A percentile compares a stretch with the other conserved stretches of the same genome.
Conservation (phyloP, 2,329 filamentous ascomycete genomes). For the Simplicillium sp. region DNA sequence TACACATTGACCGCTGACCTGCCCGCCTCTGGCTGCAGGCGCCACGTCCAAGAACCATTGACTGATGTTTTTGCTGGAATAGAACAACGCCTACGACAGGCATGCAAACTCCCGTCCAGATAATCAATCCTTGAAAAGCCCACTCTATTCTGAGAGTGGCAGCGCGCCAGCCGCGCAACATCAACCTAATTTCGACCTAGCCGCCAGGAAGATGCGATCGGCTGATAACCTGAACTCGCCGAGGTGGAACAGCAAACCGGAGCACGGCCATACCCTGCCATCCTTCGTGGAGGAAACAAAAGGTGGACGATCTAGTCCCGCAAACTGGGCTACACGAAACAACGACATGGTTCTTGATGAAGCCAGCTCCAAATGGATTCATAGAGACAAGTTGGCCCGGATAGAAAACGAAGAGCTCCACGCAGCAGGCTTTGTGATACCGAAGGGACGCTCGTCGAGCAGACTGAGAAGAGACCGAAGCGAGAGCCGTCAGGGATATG, state of each 20-base stretch:
- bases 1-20: not conserved
- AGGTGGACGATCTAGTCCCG: constrained; percentile 8
- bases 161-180: too few relatives aligned
- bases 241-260: constrained; percentile 13
- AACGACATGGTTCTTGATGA: constrained; percentile 24
- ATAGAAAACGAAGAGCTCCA: constrained; percentile 77
- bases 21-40: too few relatives aligned
- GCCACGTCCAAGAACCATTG: too few relatives aligned
- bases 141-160: not conserved
- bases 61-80: too few relatives aligned
- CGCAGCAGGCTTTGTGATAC: constrained; percentile 61
- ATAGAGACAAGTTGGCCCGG: constrained; percentile 71
- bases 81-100: too few relatives aligned
- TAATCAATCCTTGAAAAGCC: not conserved
- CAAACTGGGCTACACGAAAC: constrained; percentile 15
- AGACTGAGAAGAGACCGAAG: constrained; percentile 29
- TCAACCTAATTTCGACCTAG: too few relatives aligned
- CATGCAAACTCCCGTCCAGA: too few relatives aligned
- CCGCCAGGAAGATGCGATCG: constrained; percentile 25
- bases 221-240: constrained; percentile 19
- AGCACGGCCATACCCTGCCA: constrained; percentile 13
- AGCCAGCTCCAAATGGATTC: constrained; percentile 72
- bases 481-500: constrained; percentile 23
- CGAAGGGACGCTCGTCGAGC: constrained; percentile 44
- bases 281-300: constrained; percentile 15